Evolutionary conservation across 1,284 basidiomycete genomes (phyloP), one percentile per base, ranked within the genome.

Genomic region (Mycena sp.): DNA sequence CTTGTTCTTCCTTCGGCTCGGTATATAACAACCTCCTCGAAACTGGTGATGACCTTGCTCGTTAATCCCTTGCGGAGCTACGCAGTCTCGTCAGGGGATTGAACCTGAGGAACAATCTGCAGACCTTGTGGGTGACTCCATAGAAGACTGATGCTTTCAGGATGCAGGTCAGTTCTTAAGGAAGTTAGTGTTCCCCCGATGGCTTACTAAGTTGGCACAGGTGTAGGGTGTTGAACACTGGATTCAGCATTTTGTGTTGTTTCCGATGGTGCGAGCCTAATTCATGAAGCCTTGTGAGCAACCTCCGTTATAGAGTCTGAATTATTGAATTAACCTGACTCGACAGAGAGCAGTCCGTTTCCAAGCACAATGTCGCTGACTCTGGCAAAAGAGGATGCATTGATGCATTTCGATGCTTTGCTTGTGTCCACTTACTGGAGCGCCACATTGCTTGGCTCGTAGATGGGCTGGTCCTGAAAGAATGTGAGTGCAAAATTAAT

Each of bases 221-320:
- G 54, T 84, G 79, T 6, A 76, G 73, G 14, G 73, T 75, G 4
- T 80, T 80, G 67, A 85, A 85, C 1, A 80, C 79, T 0, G 83
- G 83, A 56, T 80, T 84, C 17, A 85, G 71, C 69, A 85, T 76
- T 63, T 81, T 82, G 23, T 82, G 74, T 59, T 83, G 82, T 50
- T 76, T 79, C 45, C 72, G 72, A 63, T 82, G 80, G 25, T 79
- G 74, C 28, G 79, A 74, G 3, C 81, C 81, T 83, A 25, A n/a
- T n/a, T 60, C 3, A 75, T 10, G 26, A 12, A 28, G 25, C 16
- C 16, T 4, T 46, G 10, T 14, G 26, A 7, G 28, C 12, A n/a
- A n/a, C 28, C 19, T 48, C 28, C 19, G 7, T 21, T 25, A 5
- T 6, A 21, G 25, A 14, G 7, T 17, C 21, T 10, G 25, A 9